Evolutionary conservation across 2,329 filamentous ascomycete species (phyloP), one percentile per base, ranked within the genome.

Genomic region (Fusarium circinatum): DNA sequence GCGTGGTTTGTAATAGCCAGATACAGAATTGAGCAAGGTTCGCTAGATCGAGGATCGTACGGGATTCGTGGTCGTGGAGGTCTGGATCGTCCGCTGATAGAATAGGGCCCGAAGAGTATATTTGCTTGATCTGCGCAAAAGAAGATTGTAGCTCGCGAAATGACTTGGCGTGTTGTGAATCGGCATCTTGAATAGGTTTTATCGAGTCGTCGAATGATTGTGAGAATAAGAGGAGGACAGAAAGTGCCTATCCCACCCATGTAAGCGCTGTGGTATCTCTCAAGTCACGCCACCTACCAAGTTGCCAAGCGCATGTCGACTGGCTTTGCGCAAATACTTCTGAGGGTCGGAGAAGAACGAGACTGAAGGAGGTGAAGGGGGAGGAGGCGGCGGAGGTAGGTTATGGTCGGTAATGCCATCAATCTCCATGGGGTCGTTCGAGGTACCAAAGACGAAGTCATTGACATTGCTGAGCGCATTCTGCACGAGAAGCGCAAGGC

Each of bases 11-110:
- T 36, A 85, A 78, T 4, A 85, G 67, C 79, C 84, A 85, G 1
- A 79, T 76, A 26, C 83, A 83, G 41, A 87, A 82, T 42, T 85
- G 84, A 7, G 86, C 86, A 63, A 89, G 80, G 65, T 89, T 88
- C 15, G 85, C 82, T 71, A 88, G 81, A 45, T 85, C 84, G 28
- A 88, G 80, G 32, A 83, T 78, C 20, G 79, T 80, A 30, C 78
- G 77, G 26, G 78, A 78, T 47, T 84, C 81, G 30, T 74, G 58
- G 38, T 80, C 78, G 49, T 80, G 74, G 20, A 82, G 70, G 39
- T 81, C 78, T n/a, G 82, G 71, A n/a, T 83, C 80, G 24, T 79
- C 75, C 38, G 80, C 78, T 4, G 79, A 79, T n/a, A 85, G 67
- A 56, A 81, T 78, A 24, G 79, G 74, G 39, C 73, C 71, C n/a